Conservation (phyloP, 1,284 basidiomycete genomes). For the Tetrapyrgos nigripes region DNA sequence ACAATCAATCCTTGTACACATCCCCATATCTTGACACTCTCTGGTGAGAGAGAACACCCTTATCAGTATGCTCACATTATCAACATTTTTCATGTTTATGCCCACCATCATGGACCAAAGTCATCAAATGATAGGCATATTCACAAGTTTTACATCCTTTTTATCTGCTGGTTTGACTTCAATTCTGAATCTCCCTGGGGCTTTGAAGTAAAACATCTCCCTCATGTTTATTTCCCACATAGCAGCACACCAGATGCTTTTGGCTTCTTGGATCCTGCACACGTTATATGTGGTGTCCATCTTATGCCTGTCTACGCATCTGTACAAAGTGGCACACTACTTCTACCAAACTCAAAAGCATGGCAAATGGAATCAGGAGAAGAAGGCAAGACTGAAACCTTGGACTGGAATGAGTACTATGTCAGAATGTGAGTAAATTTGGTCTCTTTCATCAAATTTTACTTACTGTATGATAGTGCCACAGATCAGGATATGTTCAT, state of each 20-base stretch:
- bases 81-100: background rate
- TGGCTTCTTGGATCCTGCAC: conserved; percentile 35
- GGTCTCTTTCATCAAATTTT: background rate
- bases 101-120: background rate
- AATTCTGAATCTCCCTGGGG: conserved; percentile 9
- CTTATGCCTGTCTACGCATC: conserved; percentile 25
- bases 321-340: background rate
- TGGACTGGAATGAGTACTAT: conserved; percentile 8
- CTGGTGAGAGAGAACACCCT: background rate
- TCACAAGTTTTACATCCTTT: background rate
- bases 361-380: background rate
- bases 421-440: conserved; percentile 1
- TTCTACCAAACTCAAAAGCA: background rate
- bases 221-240: conserved; percentile 26
- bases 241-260: conserved; percentile 26
- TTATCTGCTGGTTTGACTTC: conserved; percentile 6
- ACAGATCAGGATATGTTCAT: conserved; percentile 19
- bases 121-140: background rate
- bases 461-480: conserved; percentile 4
- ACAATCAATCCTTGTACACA: conserved; percentile 2
- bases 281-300: conserved; percentile 31
- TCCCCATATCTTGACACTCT: conserved; percentile 4
- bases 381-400: background rate
- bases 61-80: background rate
- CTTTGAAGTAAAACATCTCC: conserved; percentile 17